Base-by-base conservation (phyloP, 305 asterid species). In the Fraxinus nigra region DNA sequence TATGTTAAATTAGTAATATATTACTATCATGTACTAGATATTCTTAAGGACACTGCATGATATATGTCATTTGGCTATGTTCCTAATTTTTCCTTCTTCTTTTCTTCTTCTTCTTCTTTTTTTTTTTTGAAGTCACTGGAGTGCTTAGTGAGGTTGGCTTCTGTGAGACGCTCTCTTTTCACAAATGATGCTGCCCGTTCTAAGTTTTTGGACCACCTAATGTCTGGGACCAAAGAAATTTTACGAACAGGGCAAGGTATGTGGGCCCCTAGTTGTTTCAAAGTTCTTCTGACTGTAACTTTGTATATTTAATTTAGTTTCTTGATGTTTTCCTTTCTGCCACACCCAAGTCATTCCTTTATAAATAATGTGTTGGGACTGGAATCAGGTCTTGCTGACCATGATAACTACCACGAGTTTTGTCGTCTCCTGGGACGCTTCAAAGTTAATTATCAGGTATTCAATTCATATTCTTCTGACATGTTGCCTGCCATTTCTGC, bases 401-500 rank as follows among this genome's bases (percentile, higher is more conserved):
- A 94, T 86, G 98, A 97, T 85, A 94, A 97, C 89, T 97, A 97
- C 92, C 99, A 97, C 87, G 99, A 92, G 90, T 97, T 93, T 80
- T 97, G 99, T 86, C 99, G 99, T 79, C 96, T 97, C 86, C 98
- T 97, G 89, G 99, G 99, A 89, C 96, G 98, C 81, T 97, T 97
- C 91, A 91, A 95, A 91, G 82, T 93, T 84, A 94, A 92, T 86
- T 97, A 94, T 89, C 99, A 97, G 99, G 99, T 92, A 89, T 38
- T 48, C 65, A 74, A 14, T 73, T 59, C 18, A 65, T 69, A 76
- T 81, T 73, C 75, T 70, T 76, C 16, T 82, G 73, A 61, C 72
- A 40, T 76, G 79, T 69, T 83, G 32, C 72, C 83, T 85, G 79
- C 79, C 74, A 79, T 70, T 82, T 46, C 67, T 70, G 77, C 67